Conservation (phyloP, 805 yeast species). For the Kodamaea sagamina region DNA sequence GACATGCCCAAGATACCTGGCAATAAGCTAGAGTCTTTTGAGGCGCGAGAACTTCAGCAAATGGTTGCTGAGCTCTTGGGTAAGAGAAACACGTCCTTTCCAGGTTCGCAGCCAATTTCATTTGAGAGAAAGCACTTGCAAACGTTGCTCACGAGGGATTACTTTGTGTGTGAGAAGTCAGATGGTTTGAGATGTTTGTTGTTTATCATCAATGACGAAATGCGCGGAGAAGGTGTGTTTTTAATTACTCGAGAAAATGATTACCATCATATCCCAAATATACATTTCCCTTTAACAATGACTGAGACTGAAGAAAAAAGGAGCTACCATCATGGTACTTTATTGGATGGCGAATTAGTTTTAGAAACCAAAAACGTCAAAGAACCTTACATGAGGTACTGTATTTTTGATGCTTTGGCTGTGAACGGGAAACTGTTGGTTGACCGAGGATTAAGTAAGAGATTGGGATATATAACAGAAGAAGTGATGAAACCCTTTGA, state of each 20-base stretch:
- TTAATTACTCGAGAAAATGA: conserved; percentile 88
- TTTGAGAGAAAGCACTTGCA: conserved; percentile 73
- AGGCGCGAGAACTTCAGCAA: conserved; percentile 63
- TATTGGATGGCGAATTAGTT: conserved; percentile 94
- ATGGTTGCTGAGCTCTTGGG: conserved; percentile 66
- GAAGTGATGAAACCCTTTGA: conserved; percentile 81
- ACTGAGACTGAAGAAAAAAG: conserved; percentile 45
- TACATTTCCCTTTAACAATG: conserved; percentile 73
- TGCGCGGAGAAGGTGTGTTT: conserved; percentile 84
- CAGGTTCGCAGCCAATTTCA: conserved; percentile 96
- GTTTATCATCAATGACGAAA: conserved; percentile 64
- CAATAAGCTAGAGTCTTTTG: conserved; percentile 67
- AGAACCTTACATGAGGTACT: conserved; percentile 58
- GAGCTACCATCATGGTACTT: conserved; percentile 79
- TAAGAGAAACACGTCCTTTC: conserved; percentile 61
- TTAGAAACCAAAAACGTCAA: conserved; percentile 63
- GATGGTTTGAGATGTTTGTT: conserved; percentile 90
- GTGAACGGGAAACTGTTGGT: conserved; percentile 74
- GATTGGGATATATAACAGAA: conserved; percentile 84
- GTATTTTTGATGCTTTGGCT: conserved; percentile 90
- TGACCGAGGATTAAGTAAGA: conserved; percentile 69
- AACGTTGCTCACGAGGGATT: conserved; percentile 69
- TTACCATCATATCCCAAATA: conserved; percentile 74
- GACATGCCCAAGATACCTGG: conserved; percentile 89
- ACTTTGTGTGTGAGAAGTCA: conserved; percentile 92